Evolutionary conservation across 2,329 filamentous ascomycete genomes (phyloP).

Genomic region (Ramularia endophylla): DNA sequence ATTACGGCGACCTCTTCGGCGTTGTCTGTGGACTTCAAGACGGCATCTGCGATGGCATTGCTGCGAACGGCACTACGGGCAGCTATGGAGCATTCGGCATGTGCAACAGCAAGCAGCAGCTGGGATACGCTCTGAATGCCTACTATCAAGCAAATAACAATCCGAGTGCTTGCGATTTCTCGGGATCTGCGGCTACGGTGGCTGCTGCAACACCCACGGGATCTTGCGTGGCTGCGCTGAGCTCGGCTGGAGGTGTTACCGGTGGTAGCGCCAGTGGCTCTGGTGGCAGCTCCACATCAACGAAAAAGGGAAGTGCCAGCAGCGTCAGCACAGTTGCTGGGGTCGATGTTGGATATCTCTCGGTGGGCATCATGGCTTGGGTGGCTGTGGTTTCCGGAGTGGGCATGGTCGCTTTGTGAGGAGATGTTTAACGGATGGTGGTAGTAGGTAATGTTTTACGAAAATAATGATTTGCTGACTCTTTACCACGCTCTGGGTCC

Average conservation of each 20-base stretch:
- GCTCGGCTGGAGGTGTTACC: slow-evolving; percentile 56
- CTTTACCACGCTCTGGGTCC: too few species aligned
- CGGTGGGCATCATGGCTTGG: slow-evolving; percentile 17
- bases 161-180: slow-evolving; percentile 62
- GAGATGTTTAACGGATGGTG: slow-evolving; percentile 6
- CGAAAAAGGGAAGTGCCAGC: slow-evolving; percentile 9
- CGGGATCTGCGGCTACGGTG: slow-evolving; percentile 56
- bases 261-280: slow-evolving; percentile 32
- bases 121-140: slow-evolving; percentile 65
- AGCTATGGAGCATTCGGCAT: slow-evolving; percentile 71
- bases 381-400: slow-evolving; percentile 23
- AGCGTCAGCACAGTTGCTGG: slow-evolving; percentile 11
- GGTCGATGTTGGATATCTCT: slow-evolving; percentile 15
- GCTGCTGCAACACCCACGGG: slow-evolving; percentile 40
- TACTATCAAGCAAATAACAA: slow-evolving; percentile 58
- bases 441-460: not conserved
- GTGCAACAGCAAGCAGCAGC: slow-evolving; percentile 64
- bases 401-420: slow-evolving; percentile 24
- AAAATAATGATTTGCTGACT: too few species aligned
- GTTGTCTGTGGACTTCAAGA: slow-evolving; percentile 58
- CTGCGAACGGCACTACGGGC: slow-evolving; percentile 60
- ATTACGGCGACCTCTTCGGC: slow-evolving; percentile 64
- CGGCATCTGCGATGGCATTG: slow-evolving; percentile 61
- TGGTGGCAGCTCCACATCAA: slow-evolving; percentile 7
- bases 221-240: slow-evolving; percentile 54